phyloP scores from a whole-genome alignment of 148 eudicot species.

The Fagopyrum tataricum region DNA sequence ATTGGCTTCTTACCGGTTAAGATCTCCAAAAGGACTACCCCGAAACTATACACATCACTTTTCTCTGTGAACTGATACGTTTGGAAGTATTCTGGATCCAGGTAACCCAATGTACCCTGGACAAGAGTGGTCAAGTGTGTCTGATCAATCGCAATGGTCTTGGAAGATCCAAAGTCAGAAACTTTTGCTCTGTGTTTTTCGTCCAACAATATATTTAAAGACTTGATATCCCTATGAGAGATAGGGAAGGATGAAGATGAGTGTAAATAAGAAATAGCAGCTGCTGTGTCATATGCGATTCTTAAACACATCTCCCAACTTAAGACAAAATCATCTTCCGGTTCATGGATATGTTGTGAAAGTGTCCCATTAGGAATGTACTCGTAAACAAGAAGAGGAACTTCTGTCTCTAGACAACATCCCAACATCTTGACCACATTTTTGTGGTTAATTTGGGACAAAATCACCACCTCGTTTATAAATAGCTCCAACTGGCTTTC shows the following conservation, averaged over 20 bases:
- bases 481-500: no score
- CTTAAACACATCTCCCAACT: no score
- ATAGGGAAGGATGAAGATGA: neutral
- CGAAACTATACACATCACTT: conserved; percentile 36
- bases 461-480: no score
- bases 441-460: conserved; percentile 21
- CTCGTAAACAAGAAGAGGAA: no score
- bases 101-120: neutral
- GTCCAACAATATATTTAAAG: neutral
- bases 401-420: conserved; percentile 3
- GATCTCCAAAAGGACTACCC: conserved; percentile 18
- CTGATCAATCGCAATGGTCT: neutral
- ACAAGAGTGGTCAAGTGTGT: neutral
- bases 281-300: no score
- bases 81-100: conserved; percentile 19
- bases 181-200: neutral
- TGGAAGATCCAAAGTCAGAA: neutral
- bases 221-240: neutral
- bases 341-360: no score
- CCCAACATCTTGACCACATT: conserved; percentile 2
- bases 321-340: no score
- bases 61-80: conserved; percentile 29
- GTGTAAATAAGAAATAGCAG: no score
- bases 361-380: no score
- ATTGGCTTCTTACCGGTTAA: conserved; percentile 9